phyloP scores from a whole-genome alignment of 805 yeast genomes.

The Candida piceae region DNA sequence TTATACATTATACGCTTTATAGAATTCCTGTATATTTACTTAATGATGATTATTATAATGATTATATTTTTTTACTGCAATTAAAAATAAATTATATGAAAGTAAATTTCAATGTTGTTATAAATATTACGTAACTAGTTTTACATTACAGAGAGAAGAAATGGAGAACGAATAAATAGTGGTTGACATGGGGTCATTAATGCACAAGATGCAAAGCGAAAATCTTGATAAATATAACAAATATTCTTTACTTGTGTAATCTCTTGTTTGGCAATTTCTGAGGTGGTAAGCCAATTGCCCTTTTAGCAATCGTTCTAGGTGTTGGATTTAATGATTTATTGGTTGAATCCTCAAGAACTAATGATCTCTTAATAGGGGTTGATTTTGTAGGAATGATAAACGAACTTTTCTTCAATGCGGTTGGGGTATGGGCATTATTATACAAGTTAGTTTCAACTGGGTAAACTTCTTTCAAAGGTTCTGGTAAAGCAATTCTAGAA shows the following conservation, averaged over 20 bases:
- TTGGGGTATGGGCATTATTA: slow-evolving; percentile 55
- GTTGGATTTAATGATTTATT: slow-evolving; percentile 2
- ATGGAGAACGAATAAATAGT: too few species aligned
- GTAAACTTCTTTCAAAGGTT: slow-evolving; percentile 43
- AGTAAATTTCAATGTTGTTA: too few species aligned
- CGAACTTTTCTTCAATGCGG: slow-evolving; percentile 47
- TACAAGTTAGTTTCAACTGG: slow-evolving; percentile 34
- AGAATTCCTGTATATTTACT: too few species aligned
- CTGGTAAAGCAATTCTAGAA: slow-evolving; percentile 53
- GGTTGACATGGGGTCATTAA: too few species aligned
- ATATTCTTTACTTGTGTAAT: slow-evolving; percentile 16
- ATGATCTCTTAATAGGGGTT: slow-evolving; percentile 49
- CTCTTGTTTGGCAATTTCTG: slow-evolving; percentile 18
- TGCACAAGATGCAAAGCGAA: too few species aligned
- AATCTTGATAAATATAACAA: too few species aligned
- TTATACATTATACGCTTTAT: too few species aligned
- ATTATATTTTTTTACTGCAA: too few species aligned
- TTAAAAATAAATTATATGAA: too few species aligned
- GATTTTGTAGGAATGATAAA: slow-evolving; percentile 61
- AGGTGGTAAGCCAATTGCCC: slow-evolving; percentile 23
- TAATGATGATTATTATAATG: too few species aligned
- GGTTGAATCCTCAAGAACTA: slow-evolving; percentile 13
- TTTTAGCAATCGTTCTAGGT: slow-evolving; percentile 13
- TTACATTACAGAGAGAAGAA: too few species aligned
- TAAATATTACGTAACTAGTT: too few species aligned